Evolutionary conservation across 768 basidiomycete genomes (phyloP).

Genomic region (Rhizopogon salebrosus): DNA sequence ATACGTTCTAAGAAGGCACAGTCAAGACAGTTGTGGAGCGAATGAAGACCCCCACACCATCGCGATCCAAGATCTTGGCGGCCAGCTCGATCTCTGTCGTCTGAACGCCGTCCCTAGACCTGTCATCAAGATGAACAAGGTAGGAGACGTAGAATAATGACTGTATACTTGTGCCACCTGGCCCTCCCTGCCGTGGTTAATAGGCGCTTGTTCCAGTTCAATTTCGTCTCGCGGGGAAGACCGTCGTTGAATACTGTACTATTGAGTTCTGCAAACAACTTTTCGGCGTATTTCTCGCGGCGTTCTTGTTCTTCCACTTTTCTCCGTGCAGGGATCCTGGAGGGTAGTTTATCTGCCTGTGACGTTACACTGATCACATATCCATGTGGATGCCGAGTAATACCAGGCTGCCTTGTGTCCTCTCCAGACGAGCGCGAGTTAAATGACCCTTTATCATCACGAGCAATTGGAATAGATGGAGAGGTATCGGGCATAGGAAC

Average conservation of each 20-base stretch:
- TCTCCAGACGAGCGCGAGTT: conserved; percentile 5
- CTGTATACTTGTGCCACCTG: conserved; percentile 49
- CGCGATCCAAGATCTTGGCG: conserved; percentile 71
- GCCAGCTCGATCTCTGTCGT: conserved; percentile 72
- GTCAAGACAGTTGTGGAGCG: background rate
- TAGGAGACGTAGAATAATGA: background rate
- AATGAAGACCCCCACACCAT: conserved; percentile 41
- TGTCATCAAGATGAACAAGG: conserved; percentile 18
- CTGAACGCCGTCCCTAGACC: conserved; percentile 53
- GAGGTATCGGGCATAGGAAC: conserved; percentile 1
- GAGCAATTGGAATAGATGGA: background rate
- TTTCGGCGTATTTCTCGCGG: conserved; percentile 47
- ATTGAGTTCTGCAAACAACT: conserved; percentile 61
- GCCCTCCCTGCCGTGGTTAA: conserved; percentile 69
- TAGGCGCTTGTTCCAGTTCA: conserved; percentile 66
- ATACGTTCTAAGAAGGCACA: conserved; percentile 56
- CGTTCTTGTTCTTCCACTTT: conserved; percentile 38
- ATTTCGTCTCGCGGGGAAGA: conserved; percentile 48
- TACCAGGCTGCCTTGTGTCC: background rate
- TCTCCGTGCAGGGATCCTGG: conserved; percentile 35
- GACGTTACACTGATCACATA: conserved; percentile 6
- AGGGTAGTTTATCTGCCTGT: conserved; percentile 10
- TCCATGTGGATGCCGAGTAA: conserved; percentile 7
- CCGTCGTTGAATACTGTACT: conserved; percentile 45
- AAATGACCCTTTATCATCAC: background rate